These are phyloP conservation scores for Phytopythium helicoides DNA, from an alignment of 352 stramenopile species.

Conservation along the genomic window DNA sequence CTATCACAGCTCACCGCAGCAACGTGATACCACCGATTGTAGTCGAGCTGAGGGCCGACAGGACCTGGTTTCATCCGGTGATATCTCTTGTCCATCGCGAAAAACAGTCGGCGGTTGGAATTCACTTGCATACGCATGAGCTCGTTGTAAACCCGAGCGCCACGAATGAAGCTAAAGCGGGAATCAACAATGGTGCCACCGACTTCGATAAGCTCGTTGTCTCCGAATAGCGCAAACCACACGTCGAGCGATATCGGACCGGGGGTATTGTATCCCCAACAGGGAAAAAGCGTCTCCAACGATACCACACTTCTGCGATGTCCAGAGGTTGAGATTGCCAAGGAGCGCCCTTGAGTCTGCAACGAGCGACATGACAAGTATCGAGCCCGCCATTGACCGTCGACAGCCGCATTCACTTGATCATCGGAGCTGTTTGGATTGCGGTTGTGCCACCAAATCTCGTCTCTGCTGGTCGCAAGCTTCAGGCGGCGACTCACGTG, in stretches of 20 bases:
- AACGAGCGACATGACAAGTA: no score
- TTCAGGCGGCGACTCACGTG: slow-evolving; percentile 11
- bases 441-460: slow-evolving; percentile 6
- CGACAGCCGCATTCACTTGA: background rate
- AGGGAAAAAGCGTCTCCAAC: slow-evolving; percentile 1
- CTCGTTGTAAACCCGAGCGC: slow-evolving; percentile 14
- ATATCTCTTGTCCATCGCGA: slow-evolving; percentile 2
- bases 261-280: background rate
- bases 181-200: no score
- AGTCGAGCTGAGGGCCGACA: slow-evolving; percentile 11
- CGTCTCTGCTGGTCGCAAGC: background rate
- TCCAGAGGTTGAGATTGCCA: no score
- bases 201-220: slow-evolving; percentile 11
- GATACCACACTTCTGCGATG: no score
- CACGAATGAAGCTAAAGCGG: no score
- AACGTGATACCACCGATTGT: slow-evolving; percentile 30
- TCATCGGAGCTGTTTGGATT: background rate
- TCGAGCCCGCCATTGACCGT: no score
- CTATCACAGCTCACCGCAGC: background rate
- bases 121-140: slow-evolving; percentile 15
- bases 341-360: no score
- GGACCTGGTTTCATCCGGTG: no score
- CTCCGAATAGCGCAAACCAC: slow-evolving; percentile 25
- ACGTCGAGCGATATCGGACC: slow-evolving; percentile 12
- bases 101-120: slow-evolving; percentile 29